A percentile compares a stretch with the other conserved stretches of the same genome.
Evolutionary conservation across 2,329 filamentous ascomycete genomes (phyloP).

Genomic region (Aspergillus unguis): DNA sequence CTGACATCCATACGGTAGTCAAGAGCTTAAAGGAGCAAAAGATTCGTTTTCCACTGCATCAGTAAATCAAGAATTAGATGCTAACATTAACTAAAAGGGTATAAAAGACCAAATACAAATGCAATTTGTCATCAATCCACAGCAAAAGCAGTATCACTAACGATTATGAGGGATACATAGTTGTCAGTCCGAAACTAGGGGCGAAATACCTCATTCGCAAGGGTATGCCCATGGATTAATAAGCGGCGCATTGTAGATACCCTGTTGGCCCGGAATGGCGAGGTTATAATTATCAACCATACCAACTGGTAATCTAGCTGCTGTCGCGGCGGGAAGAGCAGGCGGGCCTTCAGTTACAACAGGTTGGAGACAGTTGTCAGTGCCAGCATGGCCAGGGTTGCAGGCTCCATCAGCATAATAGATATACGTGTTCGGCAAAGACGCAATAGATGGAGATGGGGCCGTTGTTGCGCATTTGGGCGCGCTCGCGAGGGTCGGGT

Average conservation of each 20-base stretch:
- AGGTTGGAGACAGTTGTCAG: constrained; percentile 18
- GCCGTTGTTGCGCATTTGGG: constrained; percentile 14
- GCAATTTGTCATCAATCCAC: too few relatives aligned
- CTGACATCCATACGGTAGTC: too few relatives aligned
- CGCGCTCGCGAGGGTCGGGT: constrained; percentile 13
- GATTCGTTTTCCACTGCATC: too few relatives aligned
- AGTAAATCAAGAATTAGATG: too few relatives aligned
- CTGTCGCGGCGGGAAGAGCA: constrained; percentile 12
- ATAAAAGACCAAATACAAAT: too few relatives aligned
- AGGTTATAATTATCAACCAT: constrained; percentile 27
- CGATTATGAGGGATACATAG: neutral
- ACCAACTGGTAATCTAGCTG: constrained; percentile 20
- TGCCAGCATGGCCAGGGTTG: constrained; percentile 6
- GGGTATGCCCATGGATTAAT: constrained; percentile 21
- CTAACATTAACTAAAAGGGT: too few relatives aligned
- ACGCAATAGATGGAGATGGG: constrained; percentile 6
- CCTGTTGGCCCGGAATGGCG: constrained; percentile 21
- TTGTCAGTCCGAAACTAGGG: neutral
- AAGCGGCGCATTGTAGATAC: constrained; percentile 11
- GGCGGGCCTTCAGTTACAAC: constrained; percentile 16
- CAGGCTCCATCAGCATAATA: constrained; percentile 21
- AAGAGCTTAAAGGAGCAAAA: too few relatives aligned
- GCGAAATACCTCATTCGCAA: constrained; percentile 11
- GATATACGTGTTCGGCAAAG: constrained; percentile 12
- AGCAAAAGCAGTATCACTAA: too few relatives aligned